phyloP scores from a whole-genome alignment of 2,329 filamentous ascomycete genomes.

The Fusarium oxysporum region DNA sequence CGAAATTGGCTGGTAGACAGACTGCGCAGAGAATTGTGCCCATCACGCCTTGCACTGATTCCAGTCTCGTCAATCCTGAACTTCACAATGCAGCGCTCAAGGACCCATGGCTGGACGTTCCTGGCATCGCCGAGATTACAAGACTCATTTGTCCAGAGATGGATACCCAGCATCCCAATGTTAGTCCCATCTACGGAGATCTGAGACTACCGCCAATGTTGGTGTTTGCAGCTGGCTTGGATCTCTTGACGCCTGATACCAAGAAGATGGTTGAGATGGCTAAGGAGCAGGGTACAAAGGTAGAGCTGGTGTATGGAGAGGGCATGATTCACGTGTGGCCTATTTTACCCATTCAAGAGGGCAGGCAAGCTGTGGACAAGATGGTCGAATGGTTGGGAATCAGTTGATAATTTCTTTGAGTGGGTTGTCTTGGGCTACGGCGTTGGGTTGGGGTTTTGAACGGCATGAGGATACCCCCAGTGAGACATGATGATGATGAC shows the following conservation, averaged over 20 bases:
- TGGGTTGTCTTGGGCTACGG: conserved; percentile 17
- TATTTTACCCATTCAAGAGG: conserved; percentile 47
- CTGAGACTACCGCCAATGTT: conserved; percentile 48
- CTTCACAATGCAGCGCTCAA: conserved; percentile 34
- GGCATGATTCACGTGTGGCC: conserved; percentile 52
- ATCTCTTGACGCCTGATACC: conserved; percentile 47
- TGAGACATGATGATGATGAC: conserved; percentile 6
- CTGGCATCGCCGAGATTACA: conserved; percentile 44
- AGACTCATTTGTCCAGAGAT: conserved; percentile 45
- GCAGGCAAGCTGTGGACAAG: conserved; percentile 40
- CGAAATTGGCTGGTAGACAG: conserved; percentile 40
- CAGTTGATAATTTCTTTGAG: background rate
- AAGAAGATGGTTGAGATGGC: conserved; percentile 46
- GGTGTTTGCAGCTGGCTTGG: conserved; percentile 45
- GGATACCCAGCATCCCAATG: conserved; percentile 41
- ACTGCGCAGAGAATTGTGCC: conserved; percentile 44
- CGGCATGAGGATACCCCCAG: conserved; percentile 21
- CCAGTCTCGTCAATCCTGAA: conserved; percentile 47
- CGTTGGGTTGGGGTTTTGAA: conserved; percentile 17
- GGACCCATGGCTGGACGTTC: conserved; percentile 47
- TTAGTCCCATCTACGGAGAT: conserved; percentile 49
- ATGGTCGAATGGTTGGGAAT: conserved; percentile 45
- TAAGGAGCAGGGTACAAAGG: conserved; percentile 40
- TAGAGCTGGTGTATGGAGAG: conserved; percentile 46
- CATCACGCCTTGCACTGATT: conserved; percentile 49